Evolutionary conservation across 148 eudicot species (phyloP).

Genomic region (Rheum nobile): DNA sequence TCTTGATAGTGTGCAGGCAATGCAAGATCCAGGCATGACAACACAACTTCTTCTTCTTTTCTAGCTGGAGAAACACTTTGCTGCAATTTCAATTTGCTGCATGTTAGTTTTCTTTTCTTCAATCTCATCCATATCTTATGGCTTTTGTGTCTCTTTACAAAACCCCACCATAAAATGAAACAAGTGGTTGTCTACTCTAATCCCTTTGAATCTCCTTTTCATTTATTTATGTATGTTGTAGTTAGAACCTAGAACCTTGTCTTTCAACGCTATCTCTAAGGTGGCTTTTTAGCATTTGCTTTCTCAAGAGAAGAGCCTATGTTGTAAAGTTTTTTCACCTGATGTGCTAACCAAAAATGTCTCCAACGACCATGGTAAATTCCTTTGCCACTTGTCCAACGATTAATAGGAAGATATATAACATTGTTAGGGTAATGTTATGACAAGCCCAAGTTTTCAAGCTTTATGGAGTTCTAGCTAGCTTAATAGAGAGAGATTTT

Average conservation of each 20-base stretch:
- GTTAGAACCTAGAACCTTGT: slow-evolving; percentile 7
- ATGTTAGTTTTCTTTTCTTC: slow-evolving; percentile 23
- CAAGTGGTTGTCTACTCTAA: slow-evolving; percentile 22
- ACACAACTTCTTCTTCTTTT: slow-evolving; percentile 5
- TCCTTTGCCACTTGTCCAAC: not conserved
- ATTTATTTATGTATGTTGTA: not conserved
- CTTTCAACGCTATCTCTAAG: slow-evolving; percentile 8
- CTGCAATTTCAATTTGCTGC: slow-evolving; percentile 5
- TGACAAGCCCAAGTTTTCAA: too few relatives aligned
- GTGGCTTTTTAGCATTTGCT: slow-evolving; percentile 7
- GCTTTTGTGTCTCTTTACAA: slow-evolving; percentile 15
- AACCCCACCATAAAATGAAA: slow-evolving; percentile 21
- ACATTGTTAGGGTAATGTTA: too few relatives aligned
- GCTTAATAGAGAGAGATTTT: too few relatives aligned
- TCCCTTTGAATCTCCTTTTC: slow-evolving; percentile 2
- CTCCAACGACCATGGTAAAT: slow-evolving; percentile 3
- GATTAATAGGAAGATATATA: too few relatives aligned
- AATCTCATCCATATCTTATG: slow-evolving; percentile 14
- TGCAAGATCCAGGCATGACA: too few relatives aligned
- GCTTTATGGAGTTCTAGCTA: too few relatives aligned
- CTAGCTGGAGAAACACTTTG: slow-evolving; percentile 24
- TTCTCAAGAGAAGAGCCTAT: not conserved
- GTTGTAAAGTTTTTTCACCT: slow-evolving; percentile 5
- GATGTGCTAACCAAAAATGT: not conserved
- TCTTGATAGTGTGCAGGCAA: not conserved